phyloP scores from a whole-genome alignment of 148 eudicot genomes.

The Salicornia ramosissima region DNA sequence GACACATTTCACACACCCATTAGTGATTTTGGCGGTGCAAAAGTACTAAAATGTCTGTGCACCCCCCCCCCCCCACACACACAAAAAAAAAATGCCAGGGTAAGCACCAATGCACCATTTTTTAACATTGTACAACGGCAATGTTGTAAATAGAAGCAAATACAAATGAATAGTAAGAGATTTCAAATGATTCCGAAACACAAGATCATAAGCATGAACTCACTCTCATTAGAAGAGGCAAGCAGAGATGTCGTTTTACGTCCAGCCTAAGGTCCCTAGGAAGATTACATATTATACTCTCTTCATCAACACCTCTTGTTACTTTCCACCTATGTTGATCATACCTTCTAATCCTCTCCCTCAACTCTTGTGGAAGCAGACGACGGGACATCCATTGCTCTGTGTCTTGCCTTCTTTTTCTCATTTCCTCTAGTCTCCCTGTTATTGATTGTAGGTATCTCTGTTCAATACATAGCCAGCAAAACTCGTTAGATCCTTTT shows the following conservation, averaged over 20 bases:
- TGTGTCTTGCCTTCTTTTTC: constrained; percentile 56
- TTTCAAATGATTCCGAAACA: too few species aligned
- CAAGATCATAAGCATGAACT: constrained; percentile 12
- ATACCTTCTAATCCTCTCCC: constrained; percentile 48
- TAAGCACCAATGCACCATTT: too few species aligned
- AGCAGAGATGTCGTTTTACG: constrained; percentile 70
- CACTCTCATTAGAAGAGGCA: constrained; percentile 49
- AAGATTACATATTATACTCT: constrained; percentile 47
- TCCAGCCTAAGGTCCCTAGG: constrained; percentile 76
- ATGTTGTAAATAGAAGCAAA: too few species aligned
- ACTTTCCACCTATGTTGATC: constrained; percentile 73
- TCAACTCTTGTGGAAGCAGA: constrained; percentile 53
- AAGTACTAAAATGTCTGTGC: too few species aligned
- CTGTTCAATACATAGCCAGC: too few species aligned
- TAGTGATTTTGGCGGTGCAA: too few species aligned
- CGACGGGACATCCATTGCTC: constrained; percentile 87
- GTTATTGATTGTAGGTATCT: constrained; percentile 60
- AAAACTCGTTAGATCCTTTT: too few species aligned
- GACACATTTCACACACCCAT: too few species aligned
- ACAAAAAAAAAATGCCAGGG: too few species aligned
- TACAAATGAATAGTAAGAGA: too few species aligned
- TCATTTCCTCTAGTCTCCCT: constrained; percentile 62
- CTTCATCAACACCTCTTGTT: constrained; percentile 68
- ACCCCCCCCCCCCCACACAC: too few species aligned
- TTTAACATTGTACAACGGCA: too few species aligned